Conservation (phyloP, 1,284 basidiomycete genomes). For the Fomitopsis pinicola region DNA sequence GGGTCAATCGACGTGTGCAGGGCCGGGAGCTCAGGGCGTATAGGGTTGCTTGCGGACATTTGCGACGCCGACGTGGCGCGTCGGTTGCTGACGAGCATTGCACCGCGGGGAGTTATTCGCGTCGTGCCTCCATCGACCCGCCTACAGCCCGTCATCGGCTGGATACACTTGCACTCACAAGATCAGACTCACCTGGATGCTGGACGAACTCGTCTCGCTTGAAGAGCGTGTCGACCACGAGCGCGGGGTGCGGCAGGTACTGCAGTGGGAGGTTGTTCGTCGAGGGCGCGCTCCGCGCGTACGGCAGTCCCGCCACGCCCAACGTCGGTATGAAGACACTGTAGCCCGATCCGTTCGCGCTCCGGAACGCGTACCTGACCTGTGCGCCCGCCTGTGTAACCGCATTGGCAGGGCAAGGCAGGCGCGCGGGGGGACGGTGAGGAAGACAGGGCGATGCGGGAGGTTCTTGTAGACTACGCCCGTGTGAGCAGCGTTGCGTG, state of each 20-base stretch:
- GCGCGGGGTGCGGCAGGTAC: conserved; percentile 60
- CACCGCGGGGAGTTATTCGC: too few species aligned
- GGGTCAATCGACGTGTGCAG: too few species aligned
- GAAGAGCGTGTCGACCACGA: conserved; percentile 73
- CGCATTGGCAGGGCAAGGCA: too few species aligned
- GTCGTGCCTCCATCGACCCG: conserved; percentile 47
- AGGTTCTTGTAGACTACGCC: conserved; percentile 64
- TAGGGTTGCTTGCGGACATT: too few species aligned
- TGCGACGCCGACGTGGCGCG: too few species aligned
- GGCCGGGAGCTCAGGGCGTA: too few species aligned
- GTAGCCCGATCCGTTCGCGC: conserved; percentile 72
- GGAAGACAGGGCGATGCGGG: conserved; percentile 65
- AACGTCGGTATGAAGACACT: conserved; percentile 67
- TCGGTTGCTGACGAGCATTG: too few species aligned
- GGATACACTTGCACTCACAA: not conserved
- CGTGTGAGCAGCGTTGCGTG: not conserved
- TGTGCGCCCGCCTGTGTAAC: not conserved
- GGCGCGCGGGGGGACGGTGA: conserved; percentile 28
- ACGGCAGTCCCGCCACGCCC: conserved; percentile 72
- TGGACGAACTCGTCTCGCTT: conserved; percentile 36
- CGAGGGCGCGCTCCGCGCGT: conserved; percentile 69
- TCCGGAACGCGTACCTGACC: conserved; percentile 44
- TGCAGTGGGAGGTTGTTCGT: conserved; percentile 38
- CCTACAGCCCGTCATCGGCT: conserved; percentile 5
- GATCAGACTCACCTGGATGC: conserved; percentile 14